Evolutionary conservation across 164 flowering plant species (phyloP).

Genomic region (Liriodendron chinense): DNA sequence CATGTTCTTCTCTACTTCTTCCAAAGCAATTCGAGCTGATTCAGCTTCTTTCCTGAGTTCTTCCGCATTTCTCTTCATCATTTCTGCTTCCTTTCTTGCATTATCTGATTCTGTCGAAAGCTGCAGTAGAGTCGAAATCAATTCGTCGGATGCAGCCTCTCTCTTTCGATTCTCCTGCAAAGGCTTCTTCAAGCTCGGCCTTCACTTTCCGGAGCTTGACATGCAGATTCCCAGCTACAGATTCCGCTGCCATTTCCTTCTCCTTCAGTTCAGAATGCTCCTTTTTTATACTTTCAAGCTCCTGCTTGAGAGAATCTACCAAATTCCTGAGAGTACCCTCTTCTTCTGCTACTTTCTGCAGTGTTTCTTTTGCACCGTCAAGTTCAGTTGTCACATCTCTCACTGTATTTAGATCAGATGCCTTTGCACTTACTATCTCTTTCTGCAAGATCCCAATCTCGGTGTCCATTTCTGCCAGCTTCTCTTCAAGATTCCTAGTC

Average conservation of each 20-base stretch:
- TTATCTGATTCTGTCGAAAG: conserved; percentile 54
- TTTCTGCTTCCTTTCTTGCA: conserved; percentile 58
- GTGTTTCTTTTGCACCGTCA: conserved; percentile 71
- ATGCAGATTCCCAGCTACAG: conserved; percentile 67
- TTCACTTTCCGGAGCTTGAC: conserved; percentile 65
- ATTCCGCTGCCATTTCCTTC: conserved; percentile 80
- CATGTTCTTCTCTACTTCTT: conserved; percentile 63
- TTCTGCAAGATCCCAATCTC: conserved; percentile 49
- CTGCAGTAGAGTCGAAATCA: conserved; percentile 57
- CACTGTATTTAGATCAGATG: conserved; percentile 68
- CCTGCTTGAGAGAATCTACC: conserved; percentile 68
- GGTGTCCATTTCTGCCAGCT: conserved; percentile 44
- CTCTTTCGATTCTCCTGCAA: conserved; percentile 51
- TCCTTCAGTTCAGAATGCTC: conserved; percentile 71
- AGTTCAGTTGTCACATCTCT: conserved; percentile 59
- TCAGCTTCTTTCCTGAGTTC: conserved; percentile 64
- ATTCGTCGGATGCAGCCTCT: conserved; percentile 65
- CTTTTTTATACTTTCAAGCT: conserved; percentile 67
- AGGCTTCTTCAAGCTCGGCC: conserved; percentile 67
- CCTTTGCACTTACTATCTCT: conserved; percentile 54
- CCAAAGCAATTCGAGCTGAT: conserved; percentile 38
- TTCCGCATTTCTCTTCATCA: conserved; percentile 56
- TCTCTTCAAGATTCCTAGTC: conserved; percentile 38
- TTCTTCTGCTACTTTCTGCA: conserved; percentile 80
- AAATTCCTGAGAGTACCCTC: conserved; percentile 50